Base-by-base conservation (phyloP, 805 yeast species). In the Schwanniomyces sp. region DNA sequence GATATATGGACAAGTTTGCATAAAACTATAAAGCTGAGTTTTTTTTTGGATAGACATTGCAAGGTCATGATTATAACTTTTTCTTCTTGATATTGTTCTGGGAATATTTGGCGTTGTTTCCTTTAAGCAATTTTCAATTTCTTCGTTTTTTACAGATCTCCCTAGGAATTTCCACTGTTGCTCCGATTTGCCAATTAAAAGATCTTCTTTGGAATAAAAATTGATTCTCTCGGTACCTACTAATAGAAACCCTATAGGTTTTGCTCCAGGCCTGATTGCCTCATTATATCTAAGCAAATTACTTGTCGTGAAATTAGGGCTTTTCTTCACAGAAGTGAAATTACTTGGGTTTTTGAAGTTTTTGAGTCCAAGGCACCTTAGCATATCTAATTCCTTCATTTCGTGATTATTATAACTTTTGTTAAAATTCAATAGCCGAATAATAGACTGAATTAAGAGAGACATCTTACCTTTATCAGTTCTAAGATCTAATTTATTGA, bases 81-180 rank as follows among this genome's bases (percentile, higher is more conserved):
- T 52, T 34, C 52, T 55, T 30, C 55, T 56, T 34, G 52, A 34
- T 5, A 61, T 49, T 1, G 71, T 59, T 32, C 66, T 49, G 2
- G 69, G 65, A 2, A 42, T 32, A 25, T 55, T 39, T 1, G 57
- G 51, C 4, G 24, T 51, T 0, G 63, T 54, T 1, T 47, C 28
- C 43, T 63, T 66, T 4, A 64, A 49, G 3, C 61, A 63, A 0
- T 38, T 41, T 1, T 41, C 48, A 1, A 51, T 11, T 41, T 64
- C 56, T 0, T 41, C 46, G 2, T 55, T 57, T 30, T 46, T 51
- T 7, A 67, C 52, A 11, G 70, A 66, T 30, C 73, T 47, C 4
- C 72, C 73, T 16, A 64, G 45, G 44, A 63, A 58, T 46, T 64
- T 68, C 73, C 73, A 68, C 42, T 66, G 71, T 16, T 55, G 60